Conservation (phyloP, 257 asterid genomes). For the Nicotiana undulata region DNA sequence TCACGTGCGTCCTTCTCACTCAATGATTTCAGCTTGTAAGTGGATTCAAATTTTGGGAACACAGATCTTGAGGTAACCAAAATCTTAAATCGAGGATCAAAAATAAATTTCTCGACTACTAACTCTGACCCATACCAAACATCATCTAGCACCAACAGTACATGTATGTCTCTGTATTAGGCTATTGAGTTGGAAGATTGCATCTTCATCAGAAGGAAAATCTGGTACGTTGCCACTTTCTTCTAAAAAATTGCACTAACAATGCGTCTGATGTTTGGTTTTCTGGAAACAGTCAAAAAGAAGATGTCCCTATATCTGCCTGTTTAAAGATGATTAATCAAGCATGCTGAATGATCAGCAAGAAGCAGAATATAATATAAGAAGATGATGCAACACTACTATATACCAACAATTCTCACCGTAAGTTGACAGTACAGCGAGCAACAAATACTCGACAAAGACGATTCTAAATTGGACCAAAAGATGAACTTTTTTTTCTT, state of each 20-base stretch:
- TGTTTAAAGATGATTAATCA: neutral
- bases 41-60: constrained; percentile 14
- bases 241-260: constrained; percentile 20
- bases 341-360: neutral
- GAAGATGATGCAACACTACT: neutral
- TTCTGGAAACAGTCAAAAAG: constrained; percentile 23
- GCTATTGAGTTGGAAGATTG: constrained; percentile 14
- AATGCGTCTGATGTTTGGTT: constrained; percentile 14
- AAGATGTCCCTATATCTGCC: constrained; percentile 17
- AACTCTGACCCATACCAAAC: constrained; percentile 24
- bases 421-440: neutral
- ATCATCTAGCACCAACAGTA: constrained; percentile 32
- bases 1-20: constrained; percentile 17
- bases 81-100: constrained; percentile 16
- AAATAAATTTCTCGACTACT: constrained; percentile 12
- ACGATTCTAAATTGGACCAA: neutral
- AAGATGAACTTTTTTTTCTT: no score
- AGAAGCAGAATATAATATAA: neutral
- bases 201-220: constrained; percentile 21
- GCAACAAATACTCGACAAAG: neutral
- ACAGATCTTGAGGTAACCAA: constrained; percentile 29
- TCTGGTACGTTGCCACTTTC: neutral
- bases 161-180: neutral
- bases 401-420: neutral
- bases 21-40: constrained; percentile 22